These are phyloP conservation scores for Uronychia setigera DNA, from an alignment of 73 alveolate species.

Conservation along the genomic window DNA sequence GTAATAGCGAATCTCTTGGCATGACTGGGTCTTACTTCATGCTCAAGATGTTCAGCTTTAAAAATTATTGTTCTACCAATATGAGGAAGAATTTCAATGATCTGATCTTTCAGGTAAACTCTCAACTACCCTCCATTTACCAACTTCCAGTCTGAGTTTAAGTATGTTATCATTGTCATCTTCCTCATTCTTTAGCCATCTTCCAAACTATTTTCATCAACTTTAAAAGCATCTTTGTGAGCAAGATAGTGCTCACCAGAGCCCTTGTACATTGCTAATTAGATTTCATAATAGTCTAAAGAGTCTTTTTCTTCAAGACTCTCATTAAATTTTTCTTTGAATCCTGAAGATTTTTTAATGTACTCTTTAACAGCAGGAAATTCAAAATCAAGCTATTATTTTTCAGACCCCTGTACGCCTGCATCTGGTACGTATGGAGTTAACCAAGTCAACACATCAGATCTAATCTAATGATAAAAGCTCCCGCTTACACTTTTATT, in stretches of 20 bases:
- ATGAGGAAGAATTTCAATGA: constrained; percentile 52
- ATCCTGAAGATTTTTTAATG: constrained; percentile 7
- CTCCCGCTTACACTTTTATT: constrained; percentile 54
- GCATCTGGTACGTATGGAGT: not conserved
- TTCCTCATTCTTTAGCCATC: constrained; percentile 50
- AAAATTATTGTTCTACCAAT: constrained; percentile 43
- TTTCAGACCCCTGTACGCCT: not conserved
- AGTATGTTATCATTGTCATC: constrained; percentile 37
- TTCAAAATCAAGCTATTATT: not conserved
- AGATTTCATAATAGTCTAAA: constrained; percentile 24
- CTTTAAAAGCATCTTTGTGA: constrained; percentile 62
- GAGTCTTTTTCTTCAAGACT: not conserved
- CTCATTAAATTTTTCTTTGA: no score
- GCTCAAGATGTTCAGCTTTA: constrained; percentile 50
- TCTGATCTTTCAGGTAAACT: constrained; percentile 31
- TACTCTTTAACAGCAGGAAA: not conserved
- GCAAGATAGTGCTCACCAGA: constrained; percentile 46
- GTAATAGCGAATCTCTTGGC: constrained; percentile 61
- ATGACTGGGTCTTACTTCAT: constrained; percentile 57
- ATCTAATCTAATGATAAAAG: constrained; percentile 35
- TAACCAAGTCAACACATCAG: not conserved
- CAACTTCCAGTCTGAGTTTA: constrained; percentile 18
- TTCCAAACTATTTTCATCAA: constrained; percentile 29
- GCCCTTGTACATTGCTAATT: constrained; percentile 52
- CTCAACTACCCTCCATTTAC: constrained; percentile 33